Conservation (phyloP, 495 filamentous ascomycete genomes). For the Aspergillus ostianus region DNA sequence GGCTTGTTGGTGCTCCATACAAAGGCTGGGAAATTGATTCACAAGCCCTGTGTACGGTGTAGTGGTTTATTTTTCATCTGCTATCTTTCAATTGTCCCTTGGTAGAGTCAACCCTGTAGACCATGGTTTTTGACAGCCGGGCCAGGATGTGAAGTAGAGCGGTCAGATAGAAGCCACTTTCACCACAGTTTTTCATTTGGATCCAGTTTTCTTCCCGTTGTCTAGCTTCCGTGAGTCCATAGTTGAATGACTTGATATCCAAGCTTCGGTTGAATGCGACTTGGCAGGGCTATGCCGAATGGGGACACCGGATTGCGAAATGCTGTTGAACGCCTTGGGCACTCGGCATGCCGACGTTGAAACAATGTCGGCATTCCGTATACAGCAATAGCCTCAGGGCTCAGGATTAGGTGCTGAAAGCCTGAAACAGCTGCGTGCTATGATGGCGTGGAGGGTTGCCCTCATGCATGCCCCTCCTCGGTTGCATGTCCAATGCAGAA, state of each 20-base stretch:
- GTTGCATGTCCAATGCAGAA: not conserved
- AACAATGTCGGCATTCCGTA: slow-evolving; percentile 17
- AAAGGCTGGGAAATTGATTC: not conserved
- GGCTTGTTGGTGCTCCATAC: not conserved
- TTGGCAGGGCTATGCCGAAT: slow-evolving; percentile 17
- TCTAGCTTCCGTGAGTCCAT: slow-evolving; percentile 1
- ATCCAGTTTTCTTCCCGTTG: not conserved
- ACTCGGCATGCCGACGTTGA: slow-evolving; percentile 21
- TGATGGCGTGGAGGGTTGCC: not conserved
- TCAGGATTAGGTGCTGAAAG: not conserved
- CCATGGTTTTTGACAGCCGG: not conserved
- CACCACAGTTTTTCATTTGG: not conserved
- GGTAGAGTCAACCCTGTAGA: not conserved
- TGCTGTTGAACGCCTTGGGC: not conserved
- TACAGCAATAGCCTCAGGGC: not conserved
- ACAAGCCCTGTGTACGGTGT: not conserved
- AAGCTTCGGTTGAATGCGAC: slow-evolving; percentile 1
- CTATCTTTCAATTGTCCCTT: not conserved
- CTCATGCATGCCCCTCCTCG: not conserved
- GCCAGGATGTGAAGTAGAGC: not conserved
- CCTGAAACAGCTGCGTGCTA: slow-evolving; percentile 6
- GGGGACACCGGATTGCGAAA: slow-evolving; percentile 14
- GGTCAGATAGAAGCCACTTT: not conserved
- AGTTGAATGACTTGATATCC: slow-evolving; percentile 4
- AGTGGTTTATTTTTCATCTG: not conserved